Conservation (phyloP, 73 alveolate species). For the Stentor roeselii region DNA sequence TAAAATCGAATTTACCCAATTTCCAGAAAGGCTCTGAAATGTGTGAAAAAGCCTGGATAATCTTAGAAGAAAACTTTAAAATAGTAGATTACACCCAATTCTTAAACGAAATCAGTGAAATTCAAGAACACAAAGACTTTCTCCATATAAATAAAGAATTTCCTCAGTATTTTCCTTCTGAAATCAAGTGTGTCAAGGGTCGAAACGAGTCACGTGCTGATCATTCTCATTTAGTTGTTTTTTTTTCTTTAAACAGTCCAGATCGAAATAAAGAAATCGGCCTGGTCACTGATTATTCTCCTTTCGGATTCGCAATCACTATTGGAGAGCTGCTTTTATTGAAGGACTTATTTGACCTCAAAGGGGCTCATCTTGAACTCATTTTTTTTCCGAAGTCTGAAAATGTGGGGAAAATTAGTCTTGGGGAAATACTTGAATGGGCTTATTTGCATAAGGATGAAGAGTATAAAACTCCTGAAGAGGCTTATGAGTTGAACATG, state of each 20-base stretch:
- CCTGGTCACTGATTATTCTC: background rate
- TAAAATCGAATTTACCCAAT: too few relatives aligned
- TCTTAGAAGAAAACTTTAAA: background rate
- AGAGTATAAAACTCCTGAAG: background rate
- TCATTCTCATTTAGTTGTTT: background rate
- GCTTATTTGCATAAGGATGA: slow-evolving; percentile 21
- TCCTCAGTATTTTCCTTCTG: background rate
- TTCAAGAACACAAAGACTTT: background rate
- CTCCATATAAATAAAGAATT: too few relatives aligned
- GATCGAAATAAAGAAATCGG: too few relatives aligned
- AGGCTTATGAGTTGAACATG: slow-evolving; percentile 7
- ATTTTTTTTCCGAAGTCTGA: background rate
- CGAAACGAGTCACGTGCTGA: background rate
- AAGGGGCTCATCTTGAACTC: background rate
- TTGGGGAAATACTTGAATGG: slow-evolving; percentile 11
- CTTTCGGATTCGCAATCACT: background rate
- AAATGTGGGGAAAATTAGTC: background rate
- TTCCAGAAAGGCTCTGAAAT: too few relatives aligned
- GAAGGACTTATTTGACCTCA: background rate
- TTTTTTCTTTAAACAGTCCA: too few relatives aligned
- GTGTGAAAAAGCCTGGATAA: too few relatives aligned
- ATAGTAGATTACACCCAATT: background rate
- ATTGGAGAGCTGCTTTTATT: background rate
- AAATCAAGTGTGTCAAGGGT: background rate
- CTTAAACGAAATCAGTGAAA: background rate